Percentiles rank a stretch among this genome's conserved stretches.
These are phyloP conservation scores for Picochlorum sp. DNA, from an alignment of 139 green algal genomes.

Conservation along the genomic window DNA sequence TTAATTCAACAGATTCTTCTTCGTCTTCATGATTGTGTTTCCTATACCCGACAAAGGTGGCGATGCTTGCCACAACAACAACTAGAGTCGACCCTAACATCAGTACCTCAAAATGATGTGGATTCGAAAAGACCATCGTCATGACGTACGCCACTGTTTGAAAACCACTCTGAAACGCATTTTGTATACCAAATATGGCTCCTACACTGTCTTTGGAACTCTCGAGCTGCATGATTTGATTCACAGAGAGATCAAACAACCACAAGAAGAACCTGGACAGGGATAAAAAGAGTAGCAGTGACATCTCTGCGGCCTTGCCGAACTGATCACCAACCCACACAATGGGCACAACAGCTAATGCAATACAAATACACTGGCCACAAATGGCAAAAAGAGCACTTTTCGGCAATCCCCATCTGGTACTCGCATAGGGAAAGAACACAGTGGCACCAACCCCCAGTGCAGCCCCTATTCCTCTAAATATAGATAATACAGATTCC, in stretches of 20 bases:
- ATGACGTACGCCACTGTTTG: slow-evolving; percentile 53
- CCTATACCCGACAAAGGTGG: no score
- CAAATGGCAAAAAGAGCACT: slow-evolving; percentile 36
- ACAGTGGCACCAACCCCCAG: slow-evolving; percentile 58
- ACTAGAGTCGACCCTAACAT: slow-evolving; percentile 38
- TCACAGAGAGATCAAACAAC: slow-evolving; percentile 69
- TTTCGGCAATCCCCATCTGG: slow-evolving; percentile 18
- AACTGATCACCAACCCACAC: background rate
- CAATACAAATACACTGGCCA: slow-evolving; percentile 42
- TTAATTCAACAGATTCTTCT: background rate
- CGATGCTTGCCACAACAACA: slow-evolving; percentile 22
- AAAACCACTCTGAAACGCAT: slow-evolving; percentile 57
- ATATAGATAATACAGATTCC: slow-evolving; percentile 45
- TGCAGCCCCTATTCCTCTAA: slow-evolving; percentile 49
- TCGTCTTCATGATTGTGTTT: background rate
- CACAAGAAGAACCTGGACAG: slow-evolving; percentile 66
- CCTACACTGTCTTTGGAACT: slow-evolving; percentile 34
- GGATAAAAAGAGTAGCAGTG: slow-evolving; percentile 46
- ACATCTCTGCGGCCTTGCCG: slow-evolving; percentile 27
- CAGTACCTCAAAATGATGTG: slow-evolving; percentile 37
- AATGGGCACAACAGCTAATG: slow-evolving; percentile 9
- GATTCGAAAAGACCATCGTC: slow-evolving; percentile 24
- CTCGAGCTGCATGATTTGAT: slow-evolving; percentile 71
- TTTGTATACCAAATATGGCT: slow-evolving; percentile 65
- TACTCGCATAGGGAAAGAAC: slow-evolving; percentile 37